A percentile compares a stretch with the other conserved stretches of the same genome.
Conservation (phyloP, 2,329 filamentous ascomycete species). For the Xylariaceae sp. region DNA sequence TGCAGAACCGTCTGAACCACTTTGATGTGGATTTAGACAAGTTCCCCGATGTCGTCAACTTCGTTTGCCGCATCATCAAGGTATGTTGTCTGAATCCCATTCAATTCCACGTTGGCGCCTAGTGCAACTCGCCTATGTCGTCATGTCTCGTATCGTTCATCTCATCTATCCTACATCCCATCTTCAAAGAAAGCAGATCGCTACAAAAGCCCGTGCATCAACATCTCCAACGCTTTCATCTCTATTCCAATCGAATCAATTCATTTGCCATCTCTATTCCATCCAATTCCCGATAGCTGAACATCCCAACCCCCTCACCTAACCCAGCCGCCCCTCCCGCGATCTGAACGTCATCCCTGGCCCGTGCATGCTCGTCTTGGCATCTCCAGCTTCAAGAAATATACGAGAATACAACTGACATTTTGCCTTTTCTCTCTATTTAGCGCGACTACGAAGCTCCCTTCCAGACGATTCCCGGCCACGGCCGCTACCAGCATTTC, state of each 20-base stretch:
- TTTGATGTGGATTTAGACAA: conserved; percentile 85
- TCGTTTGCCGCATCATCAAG: conserved; percentile 93
- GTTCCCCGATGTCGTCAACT: conserved; percentile 75
- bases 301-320: conserved; percentile 1
- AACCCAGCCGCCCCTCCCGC: not conserved
- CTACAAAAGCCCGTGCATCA: conserved; percentile 19
- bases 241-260: not conserved
- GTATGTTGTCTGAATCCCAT: conserved; percentile 42
- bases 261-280: not conserved
- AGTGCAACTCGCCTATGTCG: not conserved
- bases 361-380: not conserved
- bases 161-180: not conserved
- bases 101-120: not conserved
- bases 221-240: not conserved
- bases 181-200: not conserved
- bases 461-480: conserved; percentile 45
- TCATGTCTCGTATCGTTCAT: not conserved
- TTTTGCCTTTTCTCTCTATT: conserved; percentile 7
- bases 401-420: not conserved
- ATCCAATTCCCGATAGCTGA: not conserved
- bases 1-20: conserved; percentile 71
- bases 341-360: not conserved
- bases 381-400: not conserved
- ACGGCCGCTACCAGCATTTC: conserved; percentile 60
- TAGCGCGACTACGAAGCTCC: conserved; percentile 34